A percentile compares a stretch with the other conserved stretches of the same genome.
These are phyloP conservation scores for Fusarium mexicanum DNA, from an alignment of 2,329 filamentous ascomycete genomes.

Conservation along the genomic window DNA sequence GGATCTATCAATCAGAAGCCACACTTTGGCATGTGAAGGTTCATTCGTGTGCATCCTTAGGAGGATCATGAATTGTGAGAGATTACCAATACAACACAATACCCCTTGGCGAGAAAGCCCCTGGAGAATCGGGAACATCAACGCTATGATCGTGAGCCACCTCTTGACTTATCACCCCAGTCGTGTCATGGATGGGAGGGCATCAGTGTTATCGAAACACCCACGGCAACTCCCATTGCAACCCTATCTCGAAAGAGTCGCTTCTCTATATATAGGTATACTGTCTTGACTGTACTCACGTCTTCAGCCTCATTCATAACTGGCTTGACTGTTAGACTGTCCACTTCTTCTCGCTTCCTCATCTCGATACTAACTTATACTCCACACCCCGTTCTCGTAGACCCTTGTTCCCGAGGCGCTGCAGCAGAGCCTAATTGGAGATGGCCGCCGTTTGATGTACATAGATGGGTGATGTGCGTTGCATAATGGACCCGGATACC, in stretches of 20 bases:
- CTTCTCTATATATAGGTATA: neutral
- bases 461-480: constrained; percentile 21
- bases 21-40: constrained; percentile 37
- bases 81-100: neutral
- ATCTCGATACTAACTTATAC: neutral
- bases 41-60: neutral
- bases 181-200: neutral
- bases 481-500: constrained; percentile 24
- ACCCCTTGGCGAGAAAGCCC: neutral
- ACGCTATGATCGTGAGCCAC: neutral
- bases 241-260: constrained; percentile 15
- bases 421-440: constrained; percentile 36
- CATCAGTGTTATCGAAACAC: constrained; percentile 15
- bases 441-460: constrained; percentile 23
- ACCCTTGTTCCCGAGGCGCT: constrained; percentile 16
- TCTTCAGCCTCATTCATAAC: constrained; percentile 34
- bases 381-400: constrained; percentile 19
- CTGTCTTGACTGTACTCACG: constrained; percentile 1
- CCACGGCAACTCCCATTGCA: constrained; percentile 1
- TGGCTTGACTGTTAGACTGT: constrained; percentile 4
- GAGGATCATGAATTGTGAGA: neutral
- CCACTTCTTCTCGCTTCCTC: constrained; percentile 4
- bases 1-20: constrained; percentile 10
- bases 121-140: neutral
- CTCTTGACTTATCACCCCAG: neutral